Evolutionary conservation across 106 monocot genomes (phyloP).

Genomic region (Dioscorea dumetorum): DNA sequence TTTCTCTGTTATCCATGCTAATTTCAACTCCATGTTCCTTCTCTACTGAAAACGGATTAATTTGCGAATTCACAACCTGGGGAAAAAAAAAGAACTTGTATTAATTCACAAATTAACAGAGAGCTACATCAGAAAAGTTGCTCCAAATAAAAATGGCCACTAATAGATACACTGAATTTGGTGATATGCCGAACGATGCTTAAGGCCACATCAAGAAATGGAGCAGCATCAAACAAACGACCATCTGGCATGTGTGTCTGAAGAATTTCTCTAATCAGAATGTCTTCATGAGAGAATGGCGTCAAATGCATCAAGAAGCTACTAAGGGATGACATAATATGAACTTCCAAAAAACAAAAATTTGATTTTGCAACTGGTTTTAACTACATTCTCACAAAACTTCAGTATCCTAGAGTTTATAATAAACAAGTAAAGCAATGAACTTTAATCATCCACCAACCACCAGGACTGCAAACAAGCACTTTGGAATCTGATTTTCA

Average conservation of each 20-base stretch:
- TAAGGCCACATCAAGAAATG: constrained; percentile 17
- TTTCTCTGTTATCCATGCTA: neutral
- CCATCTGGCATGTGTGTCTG: constrained; percentile 27
- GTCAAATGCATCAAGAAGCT: neutral
- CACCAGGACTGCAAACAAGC: too few relatives aligned
- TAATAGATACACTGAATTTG: constrained; percentile 6
- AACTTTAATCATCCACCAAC: too few relatives aligned
- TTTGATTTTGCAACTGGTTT: too few relatives aligned
- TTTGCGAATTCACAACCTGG: neutral
- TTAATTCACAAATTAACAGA: neutral
- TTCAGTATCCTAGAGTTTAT: too few relatives aligned
- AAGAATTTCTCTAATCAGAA: constrained; percentile 24
- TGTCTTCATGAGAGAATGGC: constrained; percentile 15
- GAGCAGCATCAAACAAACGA: constrained; percentile 10
- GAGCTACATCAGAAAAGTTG: neutral
- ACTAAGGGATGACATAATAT: constrained; percentile 8
- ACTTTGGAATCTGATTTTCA: too few relatives aligned
- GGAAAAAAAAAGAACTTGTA: neutral
- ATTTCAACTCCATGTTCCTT: neutral
- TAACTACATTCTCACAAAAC: too few relatives aligned
- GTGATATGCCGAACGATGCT: constrained; percentile 7
- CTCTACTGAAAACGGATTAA: neutral
- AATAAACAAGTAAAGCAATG: too few relatives aligned
- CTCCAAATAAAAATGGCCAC: neutral
- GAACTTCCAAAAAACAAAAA: neutral